Evolutionary conservation across 441 rosid genomes (phyloP), one percentile per base, ranked within the genome.

Genomic region (Eutrema salsugineum): DNA sequence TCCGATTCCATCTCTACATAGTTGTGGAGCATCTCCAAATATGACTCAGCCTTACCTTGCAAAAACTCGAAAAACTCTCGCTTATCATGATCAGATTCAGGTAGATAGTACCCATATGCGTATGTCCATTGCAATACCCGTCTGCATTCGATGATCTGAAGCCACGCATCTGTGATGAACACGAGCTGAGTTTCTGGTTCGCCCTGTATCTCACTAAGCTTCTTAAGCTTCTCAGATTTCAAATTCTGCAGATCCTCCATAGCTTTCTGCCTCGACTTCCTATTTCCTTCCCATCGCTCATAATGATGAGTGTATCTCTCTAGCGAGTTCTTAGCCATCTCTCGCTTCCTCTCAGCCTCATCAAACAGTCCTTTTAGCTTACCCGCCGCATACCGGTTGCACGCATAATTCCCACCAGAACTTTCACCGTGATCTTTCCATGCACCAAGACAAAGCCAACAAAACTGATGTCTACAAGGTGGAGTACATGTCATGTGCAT

Each of bases 21-120:
- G 38, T 59, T 59, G 64, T 59, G 64, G 48, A 94, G 97, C 79
- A 91, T 89, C 82, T 92, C 96, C 82, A 90, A 51, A 49, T 85
- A 91, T 14, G 88, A 77, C 67, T 91, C 97, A 0, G 97, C 99
- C 79, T 92, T 94, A 17, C 75, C 81, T 71, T 82, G 85, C 55
- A 67, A 50, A 63, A 69, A 72, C 58, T 78, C 79, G n/a, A 81
- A 78, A 12, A 81, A 70, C 3, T 28, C 43, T 68, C 8, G 2
- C 64, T 57, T 57, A 11, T 22, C 48, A 1, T 14, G 48, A 39
- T 4, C 63, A 19, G 47, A 11, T 58, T 39, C 48, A 22, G 2
- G 20, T 39, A 39, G 64, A 39, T 39, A 59, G 20, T 8, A 59
- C 14, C 64, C 64, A 8, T 59, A 59, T 22, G 64, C 64, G 39